Conservation (phyloP, 495 filamentous ascomycete genomes). For the Hypoxylon intermedium region DNA sequence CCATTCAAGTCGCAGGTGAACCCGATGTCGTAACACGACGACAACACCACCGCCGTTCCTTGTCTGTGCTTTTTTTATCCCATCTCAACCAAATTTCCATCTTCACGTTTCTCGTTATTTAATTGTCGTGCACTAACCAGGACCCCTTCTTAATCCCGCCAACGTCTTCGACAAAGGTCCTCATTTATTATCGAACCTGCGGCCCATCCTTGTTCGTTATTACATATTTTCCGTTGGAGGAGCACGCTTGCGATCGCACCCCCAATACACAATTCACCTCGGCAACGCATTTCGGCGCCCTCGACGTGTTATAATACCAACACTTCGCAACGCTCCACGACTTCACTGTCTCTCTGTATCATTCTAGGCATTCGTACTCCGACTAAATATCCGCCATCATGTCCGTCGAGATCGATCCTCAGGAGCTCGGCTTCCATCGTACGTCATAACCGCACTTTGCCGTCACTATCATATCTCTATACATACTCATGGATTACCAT, state of each 20-base stretch:
- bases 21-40: not conserved
- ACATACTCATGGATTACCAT: conserved; percentile 37
- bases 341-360: not conserved
- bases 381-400: conserved; percentile 61
- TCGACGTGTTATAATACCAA: conserved; percentile 2
- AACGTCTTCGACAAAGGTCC: not conserved
- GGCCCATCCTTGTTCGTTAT: conserved; percentile 8
- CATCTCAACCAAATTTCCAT: conserved; percentile 31
- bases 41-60: conserved; percentile 31
- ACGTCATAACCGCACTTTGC: conserved; percentile 46
- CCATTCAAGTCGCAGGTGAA: not conserved
- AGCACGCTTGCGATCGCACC: conserved; percentile 25
- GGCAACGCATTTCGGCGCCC: conserved; percentile 6
- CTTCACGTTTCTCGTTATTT: conserved; percentile 28
- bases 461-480: conserved; percentile 1
- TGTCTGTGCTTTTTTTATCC: conserved; percentile 30
- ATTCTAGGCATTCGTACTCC: not conserved
- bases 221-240: conserved; percentile 1
- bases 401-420: conserved; percentile 91
- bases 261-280: not conserved
- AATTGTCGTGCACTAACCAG: conserved; percentile 5
- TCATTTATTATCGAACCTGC: conserved; percentile 9
- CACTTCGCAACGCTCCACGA: conserved; percentile 1
- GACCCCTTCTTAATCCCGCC: conserved; percentile 8
- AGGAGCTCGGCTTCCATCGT: conserved; percentile 94